Evolutionary conservation across 192 early-diverging fungal genomes (phyloP), one percentile per base, ranked within the genome.

Genomic region (Spizellomyces punctatus): DNA sequence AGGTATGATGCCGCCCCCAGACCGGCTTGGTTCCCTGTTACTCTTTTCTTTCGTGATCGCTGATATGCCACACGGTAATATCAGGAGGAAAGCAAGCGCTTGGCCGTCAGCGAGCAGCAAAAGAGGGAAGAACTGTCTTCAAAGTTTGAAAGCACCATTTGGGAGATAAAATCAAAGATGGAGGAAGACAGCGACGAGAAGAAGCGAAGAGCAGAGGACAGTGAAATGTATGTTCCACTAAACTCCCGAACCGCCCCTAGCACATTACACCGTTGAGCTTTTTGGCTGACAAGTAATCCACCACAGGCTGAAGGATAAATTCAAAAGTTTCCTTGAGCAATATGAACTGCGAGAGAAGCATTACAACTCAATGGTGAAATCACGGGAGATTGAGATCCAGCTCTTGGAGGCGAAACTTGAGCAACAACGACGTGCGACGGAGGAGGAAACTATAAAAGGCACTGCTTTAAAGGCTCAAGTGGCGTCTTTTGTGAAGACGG

Each of bases 331-430:
- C 65, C 76, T 86, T 22, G 78, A 84, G 52, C 88, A 90, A 73
- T 89, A 88, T 60, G 82, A 78, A 9, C 67, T 85, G 6, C 86
- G 86, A 10, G 88, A 90, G 54, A 83, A 84, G 64, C 88, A 89
- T 59, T 90, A 86, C 76, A 78, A 85, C 41, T 83, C 84, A 22
- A 78, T 82, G 1, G 69, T 88, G 47, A 72, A 79, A 59, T 79
- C 84, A 14, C 84, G 82, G 47, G 83, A 89, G 54, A 72, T 89
- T 22, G 88, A 89, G 62, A 79, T 83, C 9, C 81, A 89, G 66
- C 73, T 90, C 2, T 74, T 83, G 27, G 77, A 86, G 58, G 85
- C 85, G 22, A 88, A 84, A 27, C 50, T 85, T 17, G 83, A 86
- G 36, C 79, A 77, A 48, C 84, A 86, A 61, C 69, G 67, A 8